phyloP scores from a whole-genome alignment of 73 alveolate genomes.

The Paramecium octaurelia region DNA sequence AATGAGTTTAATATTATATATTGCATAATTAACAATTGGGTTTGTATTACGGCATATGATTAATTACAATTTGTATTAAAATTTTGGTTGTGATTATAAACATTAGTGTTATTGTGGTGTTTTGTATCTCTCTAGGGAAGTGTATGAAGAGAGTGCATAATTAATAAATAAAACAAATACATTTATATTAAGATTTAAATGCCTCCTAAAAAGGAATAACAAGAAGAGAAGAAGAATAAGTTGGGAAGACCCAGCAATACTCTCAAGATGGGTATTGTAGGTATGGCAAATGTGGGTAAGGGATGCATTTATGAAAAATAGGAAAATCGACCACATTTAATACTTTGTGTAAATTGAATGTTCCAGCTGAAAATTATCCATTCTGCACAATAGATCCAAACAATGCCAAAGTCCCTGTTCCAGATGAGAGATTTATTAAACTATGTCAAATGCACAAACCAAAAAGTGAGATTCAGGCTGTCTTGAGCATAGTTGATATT shows the following conservation, averaged over 20 bases:
- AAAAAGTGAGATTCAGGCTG: slow-evolving; percentile 88
- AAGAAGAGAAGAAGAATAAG: slow-evolving; percentile 83
- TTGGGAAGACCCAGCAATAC: slow-evolving; percentile 96
- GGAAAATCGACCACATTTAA: slow-evolving; percentile 66
- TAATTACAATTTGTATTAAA: not conserved
- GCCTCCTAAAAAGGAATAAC: slow-evolving; percentile 92
- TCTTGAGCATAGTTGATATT: slow-evolving; percentile 89
- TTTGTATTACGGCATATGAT: not conserved
- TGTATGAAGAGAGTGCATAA: not conserved
- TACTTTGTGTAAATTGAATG: slow-evolving; percentile 64
- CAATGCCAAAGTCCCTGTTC: slow-evolving; percentile 93
- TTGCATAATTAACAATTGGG: not conserved
- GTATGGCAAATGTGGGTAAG: slow-evolving; percentile 98
- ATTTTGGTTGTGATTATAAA: no score
- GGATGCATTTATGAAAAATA: slow-evolving; percentile 53
- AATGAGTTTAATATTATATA: not conserved
- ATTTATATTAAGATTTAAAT: slow-evolving; percentile 47
- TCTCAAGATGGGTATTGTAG: slow-evolving; percentile 97
- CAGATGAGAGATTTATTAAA: slow-evolving; percentile 93
- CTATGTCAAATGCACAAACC: slow-evolving; percentile 81
- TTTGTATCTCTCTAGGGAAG: not conserved
- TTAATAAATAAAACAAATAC: not conserved
- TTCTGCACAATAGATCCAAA: slow-evolving; percentile 99
- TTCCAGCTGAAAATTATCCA: slow-evolving; percentile 98
- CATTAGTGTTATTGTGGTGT: no score